Evolutionary conservation across 1,139 yeast species (phyloP).

Genomic region (Saccharomycopsis hybrid): DNA sequence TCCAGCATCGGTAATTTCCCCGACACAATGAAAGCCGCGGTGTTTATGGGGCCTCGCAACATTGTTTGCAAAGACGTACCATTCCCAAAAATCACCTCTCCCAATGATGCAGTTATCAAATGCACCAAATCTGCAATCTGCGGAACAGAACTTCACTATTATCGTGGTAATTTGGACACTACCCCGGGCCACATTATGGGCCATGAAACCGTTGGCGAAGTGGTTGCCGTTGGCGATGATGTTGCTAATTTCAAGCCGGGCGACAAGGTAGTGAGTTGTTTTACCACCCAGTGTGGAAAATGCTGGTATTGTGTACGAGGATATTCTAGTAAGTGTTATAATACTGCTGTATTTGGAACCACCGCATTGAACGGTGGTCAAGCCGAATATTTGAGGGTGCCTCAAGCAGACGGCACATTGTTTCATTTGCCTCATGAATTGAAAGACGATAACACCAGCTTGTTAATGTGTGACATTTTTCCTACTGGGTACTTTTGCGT

Average conservation of each 20-base stretch:
- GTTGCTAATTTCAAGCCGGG: conserved; percentile 36
- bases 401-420: conserved; percentile 48
- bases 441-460: conserved; percentile 41
- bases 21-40: conserved; percentile 54
- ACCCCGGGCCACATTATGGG: conserved; percentile 42
- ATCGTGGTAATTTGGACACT: conserved; percentile 45
- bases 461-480: conserved; percentile 61
- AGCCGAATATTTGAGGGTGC: conserved; percentile 54
- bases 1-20: no score
- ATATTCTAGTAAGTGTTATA: conserved; percentile 44
- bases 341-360: conserved; percentile 50
- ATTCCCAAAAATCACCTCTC: conserved; percentile 36
- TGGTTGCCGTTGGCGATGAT: conserved; percentile 35
- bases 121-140: conserved; percentile 51
- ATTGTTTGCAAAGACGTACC: conserved; percentile 40
- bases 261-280: conserved; percentile 44
- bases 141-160: conserved; percentile 58
- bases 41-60: conserved; percentile 44
- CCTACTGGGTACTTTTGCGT: conserved; percentile 62
- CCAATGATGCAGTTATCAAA: conserved; percentile 46
- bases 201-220: conserved; percentile 44
- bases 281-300: conserved; percentile 49
- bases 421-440: conserved; percentile 36
- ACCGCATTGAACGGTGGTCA: conserved; percentile 52
- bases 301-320: conserved; percentile 53